A percentile compares a stretch with the other conserved stretches of the same genome.
phyloP scores from a whole-genome alignment of 1,284 basidiomycete genomes.

The Ceraceosorus guamensis region DNA sequence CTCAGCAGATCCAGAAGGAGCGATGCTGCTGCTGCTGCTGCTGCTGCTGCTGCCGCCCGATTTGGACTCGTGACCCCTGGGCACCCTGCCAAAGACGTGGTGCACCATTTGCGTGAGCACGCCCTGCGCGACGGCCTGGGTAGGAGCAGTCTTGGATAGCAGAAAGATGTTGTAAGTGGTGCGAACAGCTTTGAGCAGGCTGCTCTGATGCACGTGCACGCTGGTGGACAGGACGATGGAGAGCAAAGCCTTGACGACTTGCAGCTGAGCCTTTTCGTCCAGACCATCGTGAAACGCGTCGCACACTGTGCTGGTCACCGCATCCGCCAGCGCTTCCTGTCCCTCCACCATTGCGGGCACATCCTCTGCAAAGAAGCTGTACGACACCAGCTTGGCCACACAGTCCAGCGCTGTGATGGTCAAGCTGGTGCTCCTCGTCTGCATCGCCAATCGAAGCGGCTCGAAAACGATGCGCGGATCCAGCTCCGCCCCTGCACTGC shows the following conservation, averaged over 20 bases:
- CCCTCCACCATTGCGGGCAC: slow-evolving; percentile 11
- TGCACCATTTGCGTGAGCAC: slow-evolving; percentile 45
- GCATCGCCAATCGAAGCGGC: slow-evolving; percentile 42
- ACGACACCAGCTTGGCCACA: slow-evolving; percentile 46
- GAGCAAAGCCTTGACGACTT: slow-evolving; percentile 48
- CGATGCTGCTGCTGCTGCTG: no score
- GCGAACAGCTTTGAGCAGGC: slow-evolving; percentile 51
- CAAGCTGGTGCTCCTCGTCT: slow-evolving; percentile 35
- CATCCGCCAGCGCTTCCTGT: slow-evolving; percentile 34
- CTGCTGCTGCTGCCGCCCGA: not conserved
- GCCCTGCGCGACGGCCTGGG: slow-evolving; percentile 47
- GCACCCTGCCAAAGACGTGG: slow-evolving; percentile 44
- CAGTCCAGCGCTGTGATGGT: slow-evolving; percentile 43
- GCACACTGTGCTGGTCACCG: slow-evolving; percentile 47
- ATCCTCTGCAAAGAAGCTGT: slow-evolving; percentile 47
- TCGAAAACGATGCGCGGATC: slow-evolving; percentile 47
- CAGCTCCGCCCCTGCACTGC: slow-evolving; percentile 23
- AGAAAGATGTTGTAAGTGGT: slow-evolving; percentile 48
- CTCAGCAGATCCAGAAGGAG: not conserved
- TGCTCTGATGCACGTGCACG: slow-evolving; percentile 44
- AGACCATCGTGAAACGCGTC: slow-evolving; percentile 39
- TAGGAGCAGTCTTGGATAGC: slow-evolving; percentile 37
- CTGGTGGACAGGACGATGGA: slow-evolving; percentile 40
- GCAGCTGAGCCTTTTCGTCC: slow-evolving; percentile 38
- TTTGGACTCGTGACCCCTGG: slow-evolving; percentile 4